Percentiles rank a stretch among this genome's conserved stretches.
Evolutionary conservation across 352 stramenopile genomes (phyloP).

Genomic region (Phytophthora podocarpi): DNA sequence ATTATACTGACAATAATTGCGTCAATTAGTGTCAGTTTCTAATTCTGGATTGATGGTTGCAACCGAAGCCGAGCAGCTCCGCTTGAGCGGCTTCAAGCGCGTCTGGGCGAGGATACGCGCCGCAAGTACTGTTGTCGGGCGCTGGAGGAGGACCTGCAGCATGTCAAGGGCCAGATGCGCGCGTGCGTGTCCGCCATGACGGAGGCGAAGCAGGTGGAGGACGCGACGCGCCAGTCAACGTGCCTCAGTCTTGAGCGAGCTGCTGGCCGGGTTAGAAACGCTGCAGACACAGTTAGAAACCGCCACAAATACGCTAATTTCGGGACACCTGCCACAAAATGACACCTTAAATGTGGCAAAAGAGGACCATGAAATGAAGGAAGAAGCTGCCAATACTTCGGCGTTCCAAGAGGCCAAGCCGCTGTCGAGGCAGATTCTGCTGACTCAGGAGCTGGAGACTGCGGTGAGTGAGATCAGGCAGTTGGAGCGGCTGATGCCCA

Average conservation of each 20-base stretch:
- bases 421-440: conserved; percentile 17
- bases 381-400: neutral
- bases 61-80: conserved; percentile 18
- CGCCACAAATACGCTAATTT: conserved; percentile 14
- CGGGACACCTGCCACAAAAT: neutral
- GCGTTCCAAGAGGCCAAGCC: conserved; percentile 15
- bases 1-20: too few relatives aligned
- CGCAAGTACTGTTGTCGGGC: conserved; percentile 39
- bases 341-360: neutral
- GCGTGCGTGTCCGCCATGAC: conserved; percentile 31
- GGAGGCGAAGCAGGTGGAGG: conserved; percentile 41
- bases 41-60: neutral
- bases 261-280: conserved; percentile 42
- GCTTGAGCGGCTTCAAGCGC: conserved; percentile 42
- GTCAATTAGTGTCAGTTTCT: neutral
- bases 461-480: conserved; percentile 6
- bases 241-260: conserved; percentile 21
- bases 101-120: conserved; percentile 38
- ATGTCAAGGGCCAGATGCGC: conserved; percentile 14
- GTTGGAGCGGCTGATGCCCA: conserved; percentile 26
- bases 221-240: conserved; percentile 34
- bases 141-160: conserved; percentile 36
- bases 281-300: conserved; percentile 30
- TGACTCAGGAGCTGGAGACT: conserved; percentile 12
- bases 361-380: conserved; percentile 1